Conservation (phyloP, 441 rosid genomes). For the Gossypium trilobum region DNA sequence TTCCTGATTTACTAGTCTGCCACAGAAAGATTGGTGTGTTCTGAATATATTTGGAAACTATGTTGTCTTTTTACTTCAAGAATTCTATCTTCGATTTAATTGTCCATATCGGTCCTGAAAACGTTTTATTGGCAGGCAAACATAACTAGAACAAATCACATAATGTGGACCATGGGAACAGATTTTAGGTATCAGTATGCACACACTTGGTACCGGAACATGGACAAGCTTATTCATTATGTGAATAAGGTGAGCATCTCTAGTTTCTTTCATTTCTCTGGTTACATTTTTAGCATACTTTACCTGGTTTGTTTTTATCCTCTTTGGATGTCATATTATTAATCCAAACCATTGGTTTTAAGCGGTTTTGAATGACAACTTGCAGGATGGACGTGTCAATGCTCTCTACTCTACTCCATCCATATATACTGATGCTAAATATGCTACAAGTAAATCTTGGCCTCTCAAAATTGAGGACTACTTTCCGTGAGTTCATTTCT, state of each 20-base stretch:
- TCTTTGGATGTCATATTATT: constrained; percentile 8
- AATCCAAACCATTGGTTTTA: constrained; percentile 3
- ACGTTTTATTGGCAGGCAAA: constrained; percentile 58
- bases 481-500: constrained; percentile 74
- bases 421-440: constrained; percentile 94
- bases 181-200: constrained; percentile 98
- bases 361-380: constrained; percentile 14
- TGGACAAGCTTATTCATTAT: constrained; percentile 97
- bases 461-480: constrained; percentile 81
- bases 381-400: constrained; percentile 94
- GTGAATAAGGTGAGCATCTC: constrained; percentile 66
- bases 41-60: constrained; percentile 7
- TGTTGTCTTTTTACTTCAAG: background rate
- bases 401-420: constrained; percentile 96
- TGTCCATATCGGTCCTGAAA: background rate
- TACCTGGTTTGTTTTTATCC: background rate
- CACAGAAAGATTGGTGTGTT: background rate
- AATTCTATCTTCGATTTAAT: background rate
- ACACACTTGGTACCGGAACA: constrained; percentile 75
- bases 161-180: constrained; percentile 99
- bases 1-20: background rate
- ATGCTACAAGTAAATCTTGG: constrained; percentile 70
- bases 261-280: constrained; percentile 6
- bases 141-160: constrained; percentile 79
- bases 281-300: constrained; percentile 1